Base-by-base conservation (phyloP, 208 protist genomes). In the Leishmania tarentolae region DNA sequence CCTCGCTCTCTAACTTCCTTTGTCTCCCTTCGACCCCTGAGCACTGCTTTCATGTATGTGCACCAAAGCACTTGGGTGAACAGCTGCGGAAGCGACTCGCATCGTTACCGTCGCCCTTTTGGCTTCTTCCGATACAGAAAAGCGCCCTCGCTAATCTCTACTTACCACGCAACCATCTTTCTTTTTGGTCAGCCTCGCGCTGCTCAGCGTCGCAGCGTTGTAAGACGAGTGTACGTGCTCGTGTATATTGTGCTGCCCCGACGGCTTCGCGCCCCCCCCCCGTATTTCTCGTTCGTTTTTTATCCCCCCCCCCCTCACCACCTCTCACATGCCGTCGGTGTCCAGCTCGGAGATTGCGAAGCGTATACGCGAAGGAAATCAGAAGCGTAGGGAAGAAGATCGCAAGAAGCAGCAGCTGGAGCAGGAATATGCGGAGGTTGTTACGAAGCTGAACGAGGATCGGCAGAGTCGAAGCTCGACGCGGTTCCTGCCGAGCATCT, bases 331-430 rank as follows among this genome's bases (percentile, higher is more conserved):
- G 78, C 17, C 74, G 37, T 42, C 82, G 37, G 74, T 81, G 31
- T 61, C 85, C 0, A 86, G 61, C 28, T 50, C 59, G 44, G 90
- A 95, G 35, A 92, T 94, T 9, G 85, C 83, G 11, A 86, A 82
- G 78, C 88, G 91, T 50, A 97, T 97, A 74, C 82, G 85, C 28
- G 87, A 92, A 76, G 94, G 89, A 28, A 89, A 80, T 21, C 78
- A 87, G 63, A 87, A 90, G 59, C 91, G 94, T 8, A 70, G 71
- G 15, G 90, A 92, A 68, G 87, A 96, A 65, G 78, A 86, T 78
- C 90, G 90, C 52, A 86, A 91, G n/a, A 85, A 88, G 59, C 86
- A 89, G 76, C 86, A 92, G 77, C 87, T 95, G 15, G 78, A 90
- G 56, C 80, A 89, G 61, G 94, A 95, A 71, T 88, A 87, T 46